phyloP scores from a whole-genome alignment of 2,329 filamentous ascomycete species.

The Rhynchosporium agropyri region DNA sequence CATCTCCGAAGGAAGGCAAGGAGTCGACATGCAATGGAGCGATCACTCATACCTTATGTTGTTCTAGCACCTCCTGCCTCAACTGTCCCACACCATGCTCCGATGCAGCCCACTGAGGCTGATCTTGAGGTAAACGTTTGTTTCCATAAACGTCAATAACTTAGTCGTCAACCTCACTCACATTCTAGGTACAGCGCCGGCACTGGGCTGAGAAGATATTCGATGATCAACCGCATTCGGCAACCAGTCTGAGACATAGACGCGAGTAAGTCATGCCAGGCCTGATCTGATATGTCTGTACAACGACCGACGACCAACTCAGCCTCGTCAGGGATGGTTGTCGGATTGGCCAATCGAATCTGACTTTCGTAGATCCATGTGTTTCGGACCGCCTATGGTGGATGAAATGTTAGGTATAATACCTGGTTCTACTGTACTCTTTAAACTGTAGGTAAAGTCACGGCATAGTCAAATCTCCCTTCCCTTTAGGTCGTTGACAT shows the following conservation, averaged over 20 bases:
- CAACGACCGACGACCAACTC: slow-evolving; percentile 19
- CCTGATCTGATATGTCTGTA: slow-evolving; percentile 1
- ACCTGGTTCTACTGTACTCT: slow-evolving; percentile 53
- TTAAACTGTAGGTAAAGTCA: slow-evolving; percentile 52
- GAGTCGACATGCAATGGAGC: slow-evolving; percentile 25
- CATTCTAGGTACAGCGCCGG: slow-evolving; percentile 45
- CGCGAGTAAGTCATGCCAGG: slow-evolving; percentile 43
- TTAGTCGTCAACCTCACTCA: slow-evolving; percentile 23
- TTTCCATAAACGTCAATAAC: slow-evolving; percentile 6
- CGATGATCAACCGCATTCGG: slow-evolving; percentile 52
- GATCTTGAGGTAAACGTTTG: slow-evolving; percentile 36
- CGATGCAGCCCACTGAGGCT: slow-evolving; percentile 27
- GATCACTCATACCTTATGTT: slow-evolving; percentile 31
- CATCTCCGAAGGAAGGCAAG: slow-evolving; percentile 1
- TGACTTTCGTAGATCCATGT: slow-evolving; percentile 47
- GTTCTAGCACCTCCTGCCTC: slow-evolving; percentile 33
- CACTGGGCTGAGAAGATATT: slow-evolving; percentile 68
- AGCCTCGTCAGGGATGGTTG: slow-evolving; percentile 20
- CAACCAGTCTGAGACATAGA: slow-evolving; percentile 52
- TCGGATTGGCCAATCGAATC: slow-evolving; percentile 24
- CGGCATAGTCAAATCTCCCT: neutral
- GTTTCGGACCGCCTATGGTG: slow-evolving; percentile 50
- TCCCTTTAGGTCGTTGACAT: neutral
- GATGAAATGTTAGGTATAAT: slow-evolving; percentile 51
- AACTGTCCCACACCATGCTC: slow-evolving; percentile 30